phyloP scores from a whole-genome alignment of 495 filamentous ascomycete species.

The Penicillium steckii region DNA sequence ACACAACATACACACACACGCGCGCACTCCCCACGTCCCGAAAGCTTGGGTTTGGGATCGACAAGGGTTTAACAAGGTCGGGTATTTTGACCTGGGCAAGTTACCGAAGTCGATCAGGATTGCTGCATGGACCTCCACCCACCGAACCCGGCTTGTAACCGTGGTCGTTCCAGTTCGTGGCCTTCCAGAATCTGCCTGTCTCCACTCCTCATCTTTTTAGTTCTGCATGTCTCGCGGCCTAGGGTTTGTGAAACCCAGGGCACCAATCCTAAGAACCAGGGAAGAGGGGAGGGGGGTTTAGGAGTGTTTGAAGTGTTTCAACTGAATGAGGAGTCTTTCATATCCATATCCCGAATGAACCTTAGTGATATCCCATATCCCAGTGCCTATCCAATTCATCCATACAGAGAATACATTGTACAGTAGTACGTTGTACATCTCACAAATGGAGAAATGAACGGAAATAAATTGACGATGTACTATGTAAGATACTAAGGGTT shows the following conservation, averaged over 20 bases:
- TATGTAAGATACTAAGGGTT: too few species aligned
- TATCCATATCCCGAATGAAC: background rate
- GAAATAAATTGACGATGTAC: too few species aligned
- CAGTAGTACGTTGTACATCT: too few species aligned
- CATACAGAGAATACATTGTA: too few species aligned
- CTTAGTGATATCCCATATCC: background rate
- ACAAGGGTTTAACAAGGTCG: slow-evolving; percentile 6
- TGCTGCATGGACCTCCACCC: slow-evolving; percentile 1
- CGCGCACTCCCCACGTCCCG: slow-evolving; percentile 1
- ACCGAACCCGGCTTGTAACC: slow-evolving; percentile 13
- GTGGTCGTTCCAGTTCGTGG: slow-evolving; percentile 18
- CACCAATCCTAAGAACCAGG: slow-evolving; percentile 1
- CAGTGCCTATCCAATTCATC: too few species aligned
- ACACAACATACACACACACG: too few species aligned
- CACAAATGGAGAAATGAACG: too few species aligned
- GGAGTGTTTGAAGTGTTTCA: background rate
- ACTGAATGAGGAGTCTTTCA: slow-evolving; percentile 1
- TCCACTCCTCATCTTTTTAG: slow-evolving; percentile 7
- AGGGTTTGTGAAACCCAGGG: background rate
- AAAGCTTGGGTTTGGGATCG: background rate
- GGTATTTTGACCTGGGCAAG: slow-evolving; percentile 1
- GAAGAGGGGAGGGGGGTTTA: background rate
- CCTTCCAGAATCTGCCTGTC: slow-evolving; percentile 8
- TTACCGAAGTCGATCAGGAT: slow-evolving; percentile 6
- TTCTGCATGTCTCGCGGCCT: background rate